These are phyloP conservation scores for Marsdenia floribunda DNA, from an alignment of 257 asterid species.

Conservation along the genomic window DNA sequence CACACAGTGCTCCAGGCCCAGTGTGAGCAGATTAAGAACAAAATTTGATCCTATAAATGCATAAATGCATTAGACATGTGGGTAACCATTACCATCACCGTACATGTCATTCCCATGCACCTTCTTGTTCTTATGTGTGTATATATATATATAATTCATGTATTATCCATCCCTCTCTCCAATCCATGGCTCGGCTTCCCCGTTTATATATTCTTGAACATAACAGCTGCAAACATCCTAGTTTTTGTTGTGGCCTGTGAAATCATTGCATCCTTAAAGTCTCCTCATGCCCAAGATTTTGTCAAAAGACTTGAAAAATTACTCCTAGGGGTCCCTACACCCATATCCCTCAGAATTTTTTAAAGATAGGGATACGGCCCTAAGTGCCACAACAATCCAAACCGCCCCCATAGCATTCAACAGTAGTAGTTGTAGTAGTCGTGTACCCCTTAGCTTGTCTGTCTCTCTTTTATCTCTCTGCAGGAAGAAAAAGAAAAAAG, in stretches of 20 bases:
- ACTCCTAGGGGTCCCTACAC: not conserved
- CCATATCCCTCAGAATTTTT: not conserved
- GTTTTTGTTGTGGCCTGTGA: not conserved
- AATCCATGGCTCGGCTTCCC: no score
- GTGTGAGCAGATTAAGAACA: not conserved
- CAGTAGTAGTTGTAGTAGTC: not conserved
- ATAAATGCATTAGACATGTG: no score
- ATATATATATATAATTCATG: not conserved
- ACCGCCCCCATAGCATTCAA: conserved; percentile 14
- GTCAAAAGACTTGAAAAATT: not conserved
- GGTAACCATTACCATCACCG: not conserved
- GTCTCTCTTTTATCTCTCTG: not conserved
- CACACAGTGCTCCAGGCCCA: not conserved
- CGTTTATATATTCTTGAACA: no score
- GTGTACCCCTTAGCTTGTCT: not conserved
- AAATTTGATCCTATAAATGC: not conserved
- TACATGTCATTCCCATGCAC: no score
- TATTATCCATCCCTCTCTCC: no score
- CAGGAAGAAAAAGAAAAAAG: not conserved
- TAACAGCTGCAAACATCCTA: not conserved
- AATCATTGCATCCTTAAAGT: conserved; percentile 10
- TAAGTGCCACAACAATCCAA: conserved; percentile 21
- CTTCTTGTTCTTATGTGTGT: not conserved
- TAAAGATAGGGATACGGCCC: not conserved
- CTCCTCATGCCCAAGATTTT: not conserved